Percentiles rank a stretch among this genome's conserved stretches.
Conservation (phyloP, 495 filamentous ascomycete genomes). For the Cryomyces antarcticus region DNA sequence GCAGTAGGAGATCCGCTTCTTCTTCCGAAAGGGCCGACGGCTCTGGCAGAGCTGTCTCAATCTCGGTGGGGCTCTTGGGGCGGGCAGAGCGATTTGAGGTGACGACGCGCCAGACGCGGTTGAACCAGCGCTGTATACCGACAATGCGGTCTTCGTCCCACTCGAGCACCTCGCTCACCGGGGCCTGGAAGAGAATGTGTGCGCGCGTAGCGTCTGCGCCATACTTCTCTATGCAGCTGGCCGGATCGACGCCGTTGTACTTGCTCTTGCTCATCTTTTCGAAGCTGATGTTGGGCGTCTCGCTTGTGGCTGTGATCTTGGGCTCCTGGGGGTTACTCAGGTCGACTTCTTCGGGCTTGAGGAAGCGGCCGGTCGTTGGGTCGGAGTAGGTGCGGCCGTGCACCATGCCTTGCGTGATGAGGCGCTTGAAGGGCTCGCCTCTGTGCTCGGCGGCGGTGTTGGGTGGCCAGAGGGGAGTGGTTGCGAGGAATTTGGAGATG, state of each 20-base stretch:
- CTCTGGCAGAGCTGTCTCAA: background rate
- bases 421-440: conserved; percentile 55
- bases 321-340: conserved; percentile 29
- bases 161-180: conserved; percentile 60
- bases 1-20: conserved; percentile 37
- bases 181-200: conserved; percentile 74
- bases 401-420: conserved; percentile 83
- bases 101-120: conserved; percentile 40
- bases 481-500: conserved; percentile 66
- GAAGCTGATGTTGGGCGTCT: conserved; percentile 38
- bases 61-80: background rate
- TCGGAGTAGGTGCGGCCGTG: conserved; percentile 69
- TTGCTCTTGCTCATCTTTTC: conserved; percentile 98
- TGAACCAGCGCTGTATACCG: conserved; percentile 63
- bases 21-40: conserved; percentile 15
- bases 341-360: conserved; percentile 60
- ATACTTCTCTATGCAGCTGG: conserved; percentile 42
- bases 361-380: conserved; percentile 51
- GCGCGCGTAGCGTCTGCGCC: conserved; percentile 72
- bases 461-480: conserved; percentile 32
- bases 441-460: conserved; percentile 15
- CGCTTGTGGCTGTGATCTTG: conserved; percentile 35
- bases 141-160: conserved; percentile 75
- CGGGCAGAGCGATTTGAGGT: background rate
- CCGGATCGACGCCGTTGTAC: conserved; percentile 78